Evolutionary conservation across 2,329 filamentous ascomycete species (phyloP), one percentile per base, ranked within the genome.

Genomic region (Ceratocystis papillata): DNA sequence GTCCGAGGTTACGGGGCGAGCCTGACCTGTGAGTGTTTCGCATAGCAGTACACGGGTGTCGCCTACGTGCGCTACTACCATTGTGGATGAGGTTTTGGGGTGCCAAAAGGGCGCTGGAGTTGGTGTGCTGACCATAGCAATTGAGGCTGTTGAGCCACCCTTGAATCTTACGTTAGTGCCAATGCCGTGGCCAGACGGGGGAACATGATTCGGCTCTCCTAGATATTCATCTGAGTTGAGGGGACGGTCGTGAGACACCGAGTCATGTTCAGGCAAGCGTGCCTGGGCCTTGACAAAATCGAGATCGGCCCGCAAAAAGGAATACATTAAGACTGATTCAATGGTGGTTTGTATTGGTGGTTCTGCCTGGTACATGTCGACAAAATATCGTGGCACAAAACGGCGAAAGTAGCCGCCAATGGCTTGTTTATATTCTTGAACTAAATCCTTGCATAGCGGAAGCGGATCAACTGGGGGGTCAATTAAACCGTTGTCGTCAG

Each of bases 61-160:
- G 68, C 94, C 94, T 1, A 96, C 91, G 73, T 99, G 94, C 0
- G 90, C 91, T 5, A 91, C 87, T 17, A 96, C 77, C 45, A 99
- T 77, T 0, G 91, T 95, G 0, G 88, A 90, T 2, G 90, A 87
- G 0, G 90, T 88, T 3, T 86, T 84, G 0, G 94, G 94, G 72
- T 97, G 90, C 94, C 94, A 99, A 76, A 96, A 99, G 0, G 94
- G 94, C 0, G 88, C 88, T 0, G 92, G 87, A 0, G 90, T 95
- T 0, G 93, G 91, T 0, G 94, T 97, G 0, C 91, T 96, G 66
- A 99, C 90, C 72, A 99, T 81, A 0, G 87, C 92, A 20, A 96
- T 79, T 20, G 90, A 96, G 53, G 90, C 92, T 1, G 94, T 99
- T 64, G 91, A 96, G 67, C 94, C 94, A 68, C 94, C 94, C 73